phyloP scores from a whole-genome alignment of 2,329 filamentous ascomycete species.

The Ophiostoma populinum region DNA sequence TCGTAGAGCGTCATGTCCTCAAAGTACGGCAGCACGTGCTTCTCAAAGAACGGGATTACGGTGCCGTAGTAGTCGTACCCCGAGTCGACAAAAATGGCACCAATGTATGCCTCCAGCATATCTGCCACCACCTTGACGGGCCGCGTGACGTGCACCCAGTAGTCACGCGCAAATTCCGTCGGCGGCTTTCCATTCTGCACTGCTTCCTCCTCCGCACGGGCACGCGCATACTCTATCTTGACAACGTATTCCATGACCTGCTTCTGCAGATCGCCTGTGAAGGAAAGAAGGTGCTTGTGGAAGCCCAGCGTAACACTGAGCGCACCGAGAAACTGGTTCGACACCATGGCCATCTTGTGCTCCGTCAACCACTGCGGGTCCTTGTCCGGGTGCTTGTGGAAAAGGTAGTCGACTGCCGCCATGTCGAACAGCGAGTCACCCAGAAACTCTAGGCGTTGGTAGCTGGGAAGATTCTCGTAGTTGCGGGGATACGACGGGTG shows the following conservation, averaged over 20 bases:
- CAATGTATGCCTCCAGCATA: conserved; percentile 75
- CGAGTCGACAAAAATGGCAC: conserved; percentile 82
- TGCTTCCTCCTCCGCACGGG: conserved; percentile 19
- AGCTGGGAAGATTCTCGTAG: conserved; percentile 67
- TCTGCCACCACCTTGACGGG: conserved; percentile 69
- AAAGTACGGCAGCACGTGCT: conserved; percentile 61
- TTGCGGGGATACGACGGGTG: conserved; percentile 66
- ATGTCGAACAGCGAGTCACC: conserved; percentile 81
- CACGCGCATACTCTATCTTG: conserved; percentile 30
- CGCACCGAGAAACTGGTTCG: conserved; percentile 81
- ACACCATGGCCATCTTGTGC: conserved; percentile 99
- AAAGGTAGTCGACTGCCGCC: conserved; percentile 69
- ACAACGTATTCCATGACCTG: conserved; percentile 36
- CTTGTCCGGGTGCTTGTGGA: conserved; percentile 54
- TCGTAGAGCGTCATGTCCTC: conserved; percentile 77
- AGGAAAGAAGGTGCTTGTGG: conserved; percentile 50
- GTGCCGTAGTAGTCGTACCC: conserved; percentile 60
- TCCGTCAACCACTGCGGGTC: conserved; percentile 96
- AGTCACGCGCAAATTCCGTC: conserved; percentile 37
- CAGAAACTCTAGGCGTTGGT: conserved; percentile 83
- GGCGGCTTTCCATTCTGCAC: conserved; percentile 18
- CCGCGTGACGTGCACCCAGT: conserved; percentile 46
- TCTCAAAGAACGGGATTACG: conserved; percentile 63
- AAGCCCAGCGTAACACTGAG: conserved; percentile 65
- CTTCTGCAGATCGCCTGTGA: conserved; percentile 26